Percentiles rank a stretch among this genome's conserved stretches.
Conservation (phyloP, 1,284 basidiomycete genomes). For the Ganoderma leucocontextum region DNA sequence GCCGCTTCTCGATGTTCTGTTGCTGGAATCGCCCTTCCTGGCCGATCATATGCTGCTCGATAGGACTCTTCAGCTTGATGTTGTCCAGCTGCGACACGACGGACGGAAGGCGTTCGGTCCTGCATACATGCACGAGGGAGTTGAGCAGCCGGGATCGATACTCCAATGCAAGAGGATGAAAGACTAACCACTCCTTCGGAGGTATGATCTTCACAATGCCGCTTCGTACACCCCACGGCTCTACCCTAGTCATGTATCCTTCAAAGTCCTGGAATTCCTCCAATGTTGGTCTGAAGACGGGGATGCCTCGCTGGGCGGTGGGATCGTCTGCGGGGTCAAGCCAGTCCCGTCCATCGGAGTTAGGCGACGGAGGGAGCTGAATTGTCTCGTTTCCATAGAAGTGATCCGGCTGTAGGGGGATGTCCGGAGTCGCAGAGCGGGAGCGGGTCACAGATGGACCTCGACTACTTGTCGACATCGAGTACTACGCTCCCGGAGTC, state of each 20-base stretch:
- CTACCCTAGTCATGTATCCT: constrained; percentile 84
- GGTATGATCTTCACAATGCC: constrained; percentile 96
- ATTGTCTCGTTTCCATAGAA: constrained; percentile 72
- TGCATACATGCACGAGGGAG: constrained; percentile 41
- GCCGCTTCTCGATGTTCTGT: constrained; percentile 90
- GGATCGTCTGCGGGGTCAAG: constrained; percentile 86
- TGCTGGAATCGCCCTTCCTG: constrained; percentile 88
- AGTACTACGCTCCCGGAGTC: neutral
- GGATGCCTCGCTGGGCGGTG: constrained; percentile 86
- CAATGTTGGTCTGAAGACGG: constrained; percentile 92
- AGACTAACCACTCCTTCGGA: constrained; percentile 88
- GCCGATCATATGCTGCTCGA: constrained; percentile 92
- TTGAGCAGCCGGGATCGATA: constrained; percentile 15
- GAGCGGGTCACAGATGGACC: constrained; percentile 62
- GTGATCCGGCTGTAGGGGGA: constrained; percentile 77
- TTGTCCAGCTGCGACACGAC: constrained; percentile 71
- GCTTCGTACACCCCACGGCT: constrained; percentile 87
- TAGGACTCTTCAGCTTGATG: constrained; percentile 85
- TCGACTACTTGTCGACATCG: constrained; percentile 39
- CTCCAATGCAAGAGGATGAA: constrained; percentile 4
- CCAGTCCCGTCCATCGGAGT: constrained; percentile 67
- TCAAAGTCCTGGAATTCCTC: constrained; percentile 92
- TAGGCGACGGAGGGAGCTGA: constrained; percentile 62
- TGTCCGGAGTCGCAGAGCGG: constrained; percentile 59
- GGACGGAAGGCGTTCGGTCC: constrained; percentile 77